phyloP scores from a whole-genome alignment of 495 filamentous ascomycete genomes.

The Hyaloscypha finlandica region DNA sequence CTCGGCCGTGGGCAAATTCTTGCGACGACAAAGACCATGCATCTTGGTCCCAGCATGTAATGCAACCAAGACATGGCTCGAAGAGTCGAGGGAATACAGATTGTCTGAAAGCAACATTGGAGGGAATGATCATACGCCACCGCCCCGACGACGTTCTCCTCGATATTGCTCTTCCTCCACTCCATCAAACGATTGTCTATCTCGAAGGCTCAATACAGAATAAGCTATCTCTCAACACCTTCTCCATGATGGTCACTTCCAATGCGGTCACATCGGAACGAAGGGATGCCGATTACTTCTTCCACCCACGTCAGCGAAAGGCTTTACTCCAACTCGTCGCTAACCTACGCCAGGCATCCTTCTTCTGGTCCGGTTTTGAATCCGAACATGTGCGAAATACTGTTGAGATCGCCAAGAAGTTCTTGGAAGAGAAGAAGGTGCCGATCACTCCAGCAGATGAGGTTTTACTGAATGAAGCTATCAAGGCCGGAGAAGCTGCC shows the following conservation, averaged over 20 bases:
- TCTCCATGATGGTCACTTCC: constrained; percentile 75
- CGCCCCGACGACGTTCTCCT: constrained; percentile 64
- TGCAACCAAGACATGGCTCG: constrained; percentile 57
- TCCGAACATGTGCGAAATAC: constrained; percentile 59
- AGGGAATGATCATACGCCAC: constrained; percentile 82
- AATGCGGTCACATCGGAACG: constrained; percentile 92
- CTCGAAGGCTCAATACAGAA: constrained; percentile 85
- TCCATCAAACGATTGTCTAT: constrained; percentile 70
- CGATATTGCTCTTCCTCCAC: constrained; percentile 62
- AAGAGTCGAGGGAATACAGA: constrained; percentile 54
- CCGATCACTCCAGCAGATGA: constrained; percentile 60
- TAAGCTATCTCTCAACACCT: constrained; percentile 79
- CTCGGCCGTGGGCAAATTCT: constrained; percentile 74
- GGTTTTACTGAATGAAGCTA: constrained; percentile 58
- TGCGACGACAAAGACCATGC: constrained; percentile 45
- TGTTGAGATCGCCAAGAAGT: constrained; percentile 62
- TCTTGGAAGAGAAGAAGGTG: constrained; percentile 57
- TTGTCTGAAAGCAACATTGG: constrained; percentile 69
- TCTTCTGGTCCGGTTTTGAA: constrained; percentile 84
- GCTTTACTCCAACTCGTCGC: constrained; percentile 64
- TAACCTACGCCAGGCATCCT: constrained; percentile 84
- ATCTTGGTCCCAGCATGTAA: constrained; percentile 73
- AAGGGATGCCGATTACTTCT: constrained; percentile 83
- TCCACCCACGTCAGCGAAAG: constrained; percentile 69
- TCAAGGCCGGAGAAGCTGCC: constrained; percentile 61